Conservation (phyloP, 352 stramenopile genomes). For the Phytopythium sindhum region DNA sequence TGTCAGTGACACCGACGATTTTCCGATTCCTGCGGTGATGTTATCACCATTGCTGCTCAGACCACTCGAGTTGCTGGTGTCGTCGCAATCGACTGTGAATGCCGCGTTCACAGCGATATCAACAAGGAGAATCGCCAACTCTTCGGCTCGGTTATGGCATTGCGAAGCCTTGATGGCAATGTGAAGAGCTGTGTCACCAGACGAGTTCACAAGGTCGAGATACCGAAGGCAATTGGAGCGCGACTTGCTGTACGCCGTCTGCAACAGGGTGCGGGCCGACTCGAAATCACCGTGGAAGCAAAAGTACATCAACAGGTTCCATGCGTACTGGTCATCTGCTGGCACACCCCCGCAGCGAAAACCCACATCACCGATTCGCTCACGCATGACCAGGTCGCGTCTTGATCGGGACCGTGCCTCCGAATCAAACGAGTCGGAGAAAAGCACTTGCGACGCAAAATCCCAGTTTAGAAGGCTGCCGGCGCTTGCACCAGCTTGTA, state of each 20-base stretch:
- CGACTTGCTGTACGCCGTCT: constrained; percentile 8
- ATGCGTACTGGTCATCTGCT: constrained; percentile 41
- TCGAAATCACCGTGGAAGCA: constrained; percentile 47
- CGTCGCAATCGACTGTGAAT: not conserved
- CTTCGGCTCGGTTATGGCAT: constrained; percentile 12
- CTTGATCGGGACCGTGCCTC: constrained; percentile 16
- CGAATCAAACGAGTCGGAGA: constrained; percentile 16
- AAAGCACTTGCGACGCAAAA: constrained; percentile 51
- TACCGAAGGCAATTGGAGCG: constrained; percentile 29
- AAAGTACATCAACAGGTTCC: constrained; percentile 74
- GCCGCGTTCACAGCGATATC: constrained; percentile 14
- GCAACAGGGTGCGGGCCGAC: constrained; percentile 31
- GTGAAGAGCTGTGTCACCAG: constrained; percentile 66
- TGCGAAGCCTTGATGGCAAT: constrained; percentile 52
- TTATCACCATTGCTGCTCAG: not conserved
- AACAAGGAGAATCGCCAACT: constrained; percentile 30
- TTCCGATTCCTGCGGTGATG: not conserved
- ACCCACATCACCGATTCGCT: constrained; percentile 21
- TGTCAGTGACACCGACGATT: not conserved
- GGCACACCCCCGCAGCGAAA: constrained; percentile 25
- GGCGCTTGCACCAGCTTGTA: constrained; percentile 38
- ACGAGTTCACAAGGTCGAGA: constrained; percentile 55
- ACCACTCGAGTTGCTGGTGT: not conserved
- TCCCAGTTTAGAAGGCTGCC: constrained; percentile 50
- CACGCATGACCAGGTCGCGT: constrained; percentile 27